Base-by-base conservation (phyloP, 768 basidiomycete species). In the Rubroboletus satanas region DNA sequence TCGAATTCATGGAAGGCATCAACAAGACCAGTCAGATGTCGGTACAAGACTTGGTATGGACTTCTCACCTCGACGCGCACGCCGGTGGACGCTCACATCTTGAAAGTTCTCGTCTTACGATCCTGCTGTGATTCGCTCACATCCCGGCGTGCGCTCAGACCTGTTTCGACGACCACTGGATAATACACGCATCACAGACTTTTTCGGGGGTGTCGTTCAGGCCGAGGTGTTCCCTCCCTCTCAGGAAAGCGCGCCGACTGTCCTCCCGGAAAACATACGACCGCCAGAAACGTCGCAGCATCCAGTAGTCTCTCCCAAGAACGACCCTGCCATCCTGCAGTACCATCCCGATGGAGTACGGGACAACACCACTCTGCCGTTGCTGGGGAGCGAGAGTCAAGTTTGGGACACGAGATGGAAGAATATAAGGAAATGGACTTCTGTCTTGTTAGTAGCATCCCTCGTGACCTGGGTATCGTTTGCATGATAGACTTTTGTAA, bases 1-100 rank as follows among this genome's bases (percentile, higher is more conserved):
- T 99, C 10, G 82, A 93, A 58, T 94, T 84, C 70, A 85, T 99
- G 79, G 97, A 98, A 69, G 81, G 83, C 17, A 86, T 96, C 63
- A 91, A 93, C 74, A 97, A 97, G 72, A 95, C 95, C 0, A 89
- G 86, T 45, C 82, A 84, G 42, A 77, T 79, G 17, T 88, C 88
- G 14, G 80, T 96, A 79, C 78, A 85, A 52, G 90, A 96, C 63
- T 77, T 97, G 47, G 93, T 94, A 55, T 42, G 88, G 75, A n/a
- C 5, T 15, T 15, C 14, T 43, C 21, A 26, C 29, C 37, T 41
- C 52, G 26, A 49, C 31, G n/a, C 3, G 26, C 18, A 42, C 7
- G 4, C 15, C 23, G n/a, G 23, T 32, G 45, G 18, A 14, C n/a
- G 11, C 46, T 70, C 10, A 72, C 7, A 3, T 17, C 18, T 31